Percentiles rank a stretch among this genome's conserved stretches.
Evolutionary conservation across 495 filamentous ascomycete species (phyloP).

Genomic region (Penicillium coprophilum): DNA sequence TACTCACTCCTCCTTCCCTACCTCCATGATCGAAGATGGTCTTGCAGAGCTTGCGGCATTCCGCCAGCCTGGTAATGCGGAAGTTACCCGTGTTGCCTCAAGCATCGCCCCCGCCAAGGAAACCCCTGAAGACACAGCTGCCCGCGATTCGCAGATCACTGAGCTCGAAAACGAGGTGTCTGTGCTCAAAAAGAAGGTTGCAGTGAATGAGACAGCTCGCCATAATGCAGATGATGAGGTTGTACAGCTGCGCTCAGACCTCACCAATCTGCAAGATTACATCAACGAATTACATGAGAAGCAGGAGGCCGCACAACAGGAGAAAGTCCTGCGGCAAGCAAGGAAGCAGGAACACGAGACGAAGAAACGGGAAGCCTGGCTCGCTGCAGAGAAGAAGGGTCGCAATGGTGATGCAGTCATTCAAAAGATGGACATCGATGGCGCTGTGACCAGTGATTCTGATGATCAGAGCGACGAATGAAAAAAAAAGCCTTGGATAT

Average conservation of each 20-base stretch:
- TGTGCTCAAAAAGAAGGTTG: slow-evolving; percentile 42
- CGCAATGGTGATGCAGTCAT: slow-evolving; percentile 43
- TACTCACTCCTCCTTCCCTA: slow-evolving; percentile 52
- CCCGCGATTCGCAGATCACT: slow-evolving; percentile 35
- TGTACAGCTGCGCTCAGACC: slow-evolving; percentile 37
- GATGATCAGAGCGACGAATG: slow-evolving; percentile 43
- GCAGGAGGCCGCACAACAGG: slow-evolving; percentile 37
- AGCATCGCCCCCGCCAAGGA: slow-evolving; percentile 14
- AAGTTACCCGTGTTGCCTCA: slow-evolving; percentile 15
- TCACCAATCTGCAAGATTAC: slow-evolving; percentile 42
- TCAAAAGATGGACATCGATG: slow-evolving; percentile 39
- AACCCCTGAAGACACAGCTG: slow-evolving; percentile 16
- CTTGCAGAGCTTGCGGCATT: slow-evolving; percentile 51
- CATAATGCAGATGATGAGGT: slow-evolving; percentile 40
- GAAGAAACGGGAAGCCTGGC: slow-evolving; percentile 44
- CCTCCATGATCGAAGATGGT: slow-evolving; percentile 54
- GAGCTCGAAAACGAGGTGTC: slow-evolving; percentile 37
- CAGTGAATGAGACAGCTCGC: slow-evolving; percentile 41
- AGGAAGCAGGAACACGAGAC: slow-evolving; percentile 44
- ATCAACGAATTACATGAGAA: slow-evolving; percentile 44
- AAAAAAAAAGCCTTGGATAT: slow-evolving; percentile 8
- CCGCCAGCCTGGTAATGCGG: slow-evolving; percentile 22
- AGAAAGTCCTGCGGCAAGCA: slow-evolving; percentile 39
- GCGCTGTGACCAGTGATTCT: slow-evolving; percentile 36
- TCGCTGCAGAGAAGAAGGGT: slow-evolving; percentile 48